phyloP scores from a whole-genome alignment of 345 rosid genomes.

The Populus ilicifolia region DNA sequence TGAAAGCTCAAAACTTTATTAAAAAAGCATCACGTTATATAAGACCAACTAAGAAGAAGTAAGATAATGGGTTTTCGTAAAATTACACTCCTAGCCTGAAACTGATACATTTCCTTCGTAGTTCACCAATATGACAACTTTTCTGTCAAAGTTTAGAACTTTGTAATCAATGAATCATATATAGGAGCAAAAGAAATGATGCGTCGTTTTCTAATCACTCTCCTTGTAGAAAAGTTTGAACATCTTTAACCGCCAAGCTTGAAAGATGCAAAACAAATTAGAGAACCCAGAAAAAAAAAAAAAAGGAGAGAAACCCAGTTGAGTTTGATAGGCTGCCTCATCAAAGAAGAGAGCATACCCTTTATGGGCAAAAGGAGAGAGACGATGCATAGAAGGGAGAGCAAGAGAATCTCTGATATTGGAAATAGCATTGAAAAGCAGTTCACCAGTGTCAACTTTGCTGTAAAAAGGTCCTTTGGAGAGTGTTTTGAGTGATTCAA shows the following conservation, averaged over 20 bases:
- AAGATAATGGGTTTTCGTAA: not conserved
- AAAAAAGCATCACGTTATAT: not conserved
- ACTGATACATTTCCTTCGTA: not conserved
- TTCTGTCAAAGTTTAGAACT: not conserved
- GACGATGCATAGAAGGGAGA: slow-evolving; percentile 28
- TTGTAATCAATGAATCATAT: not conserved
- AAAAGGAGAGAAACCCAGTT: not conserved
- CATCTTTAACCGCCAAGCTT: not conserved
- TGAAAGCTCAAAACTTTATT: not conserved
- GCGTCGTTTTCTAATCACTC: not conserved
- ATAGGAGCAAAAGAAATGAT: not conserved
- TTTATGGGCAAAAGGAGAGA: slow-evolving; percentile 40
- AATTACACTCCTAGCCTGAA: not conserved
- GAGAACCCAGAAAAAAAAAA: not conserved
- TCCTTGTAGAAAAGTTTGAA: not conserved
- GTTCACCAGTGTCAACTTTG: slow-evolving; percentile 60
- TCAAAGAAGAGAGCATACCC: slow-evolving; percentile 72
- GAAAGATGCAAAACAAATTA: not conserved
- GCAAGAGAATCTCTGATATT: slow-evolving; percentile 51
- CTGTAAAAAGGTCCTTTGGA: slow-evolving; percentile 61
- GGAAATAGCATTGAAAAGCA: slow-evolving; percentile 47
- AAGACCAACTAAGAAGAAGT: not conserved
- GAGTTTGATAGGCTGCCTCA: slow-evolving; percentile 35
- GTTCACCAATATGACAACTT: not conserved
- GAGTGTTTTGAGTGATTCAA: slow-evolving; percentile 56